Conservation (phyloP, 768 basidiomycete species). For the Tephrocybe sp. region DNA sequence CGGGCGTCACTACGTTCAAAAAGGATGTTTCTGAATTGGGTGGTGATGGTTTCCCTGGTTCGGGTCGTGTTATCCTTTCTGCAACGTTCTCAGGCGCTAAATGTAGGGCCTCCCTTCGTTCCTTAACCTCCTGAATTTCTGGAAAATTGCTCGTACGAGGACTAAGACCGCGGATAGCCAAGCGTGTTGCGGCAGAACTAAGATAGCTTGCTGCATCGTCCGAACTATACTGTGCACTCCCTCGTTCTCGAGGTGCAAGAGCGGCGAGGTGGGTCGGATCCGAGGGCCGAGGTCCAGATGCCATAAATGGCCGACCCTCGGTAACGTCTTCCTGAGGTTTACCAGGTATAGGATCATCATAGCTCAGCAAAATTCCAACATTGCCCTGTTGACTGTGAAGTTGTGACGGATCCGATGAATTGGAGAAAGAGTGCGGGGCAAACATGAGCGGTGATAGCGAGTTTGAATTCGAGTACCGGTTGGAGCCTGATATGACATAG, state of each 20-base stretch:
- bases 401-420: constrained; percentile 17
- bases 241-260: constrained; percentile 18
- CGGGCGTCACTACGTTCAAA: constrained; percentile 14
- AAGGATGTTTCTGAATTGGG: constrained; percentile 12
- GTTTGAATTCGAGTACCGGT: constrained; percentile 18
- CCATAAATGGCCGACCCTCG: background rate
- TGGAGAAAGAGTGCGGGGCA: constrained; percentile 27
- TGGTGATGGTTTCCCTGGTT: background rate
- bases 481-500: constrained; percentile 28
- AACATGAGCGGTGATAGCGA: constrained; percentile 21
- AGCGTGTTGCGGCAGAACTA: constrained; percentile 19
- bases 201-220: constrained; percentile 20
- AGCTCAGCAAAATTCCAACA: constrained; percentile 20
- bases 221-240: constrained; percentile 19
- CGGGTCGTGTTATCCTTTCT: background rate
- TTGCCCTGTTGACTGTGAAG: constrained; percentile 16
- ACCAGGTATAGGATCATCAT: constrained; percentile 14
- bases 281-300: background rate
- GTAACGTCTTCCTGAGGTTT: background rate
- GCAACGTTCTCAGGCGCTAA: too few species aligned
- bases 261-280: constrained; percentile 5
- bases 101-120: background rate
- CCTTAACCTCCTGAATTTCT: background rate
- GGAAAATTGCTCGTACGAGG: constrained; percentile 20
- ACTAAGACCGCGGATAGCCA: constrained; percentile 22